These are phyloP conservation scores for Suillus ampliporus DNA, from an alignment of 768 basidiomycete species.

Conservation along the genomic window DNA sequence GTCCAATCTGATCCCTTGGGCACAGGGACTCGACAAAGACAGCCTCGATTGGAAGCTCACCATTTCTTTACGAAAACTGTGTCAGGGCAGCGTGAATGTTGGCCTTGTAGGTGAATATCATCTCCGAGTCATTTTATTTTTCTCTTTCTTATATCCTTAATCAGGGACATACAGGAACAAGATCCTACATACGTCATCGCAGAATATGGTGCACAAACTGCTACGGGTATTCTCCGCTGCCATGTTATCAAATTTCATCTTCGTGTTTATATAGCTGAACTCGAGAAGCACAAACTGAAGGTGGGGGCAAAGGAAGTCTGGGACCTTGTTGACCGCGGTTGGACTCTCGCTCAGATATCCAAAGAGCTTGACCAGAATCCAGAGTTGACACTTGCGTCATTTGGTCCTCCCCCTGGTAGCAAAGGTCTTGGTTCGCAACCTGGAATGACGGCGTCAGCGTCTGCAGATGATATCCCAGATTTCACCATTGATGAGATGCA, in stretches of 20 bases:
- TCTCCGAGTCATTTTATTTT: neutral
- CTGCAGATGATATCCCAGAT: neutral
- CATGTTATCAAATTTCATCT: neutral
- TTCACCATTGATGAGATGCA: neutral
- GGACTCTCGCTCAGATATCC: too few species aligned
- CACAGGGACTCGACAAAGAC: too few species aligned
- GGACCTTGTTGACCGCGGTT: too few species aligned
- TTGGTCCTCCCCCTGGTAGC: too few species aligned
- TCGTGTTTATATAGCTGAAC: neutral
- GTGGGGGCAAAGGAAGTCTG: too few species aligned
- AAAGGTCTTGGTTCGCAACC: too few species aligned
- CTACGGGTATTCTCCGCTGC: neutral
- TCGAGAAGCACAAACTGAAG: neutral
- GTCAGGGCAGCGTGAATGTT: neutral
- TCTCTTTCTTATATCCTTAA: neutral
- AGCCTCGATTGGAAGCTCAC: too few species aligned
- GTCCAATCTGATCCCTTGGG: too few species aligned
- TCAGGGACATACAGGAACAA: neutral
- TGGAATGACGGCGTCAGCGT: neutral
- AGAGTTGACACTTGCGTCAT: too few species aligned
- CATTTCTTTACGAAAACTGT: too few species aligned
- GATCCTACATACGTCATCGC: neutral
- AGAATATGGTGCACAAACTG: neutral
- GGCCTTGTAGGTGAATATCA: neutral
- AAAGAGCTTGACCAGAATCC: too few species aligned